These are phyloP conservation scores for Serendipita indica DNA, from an alignment of 768 basidiomycete species.

Conservation along the genomic window DNA sequence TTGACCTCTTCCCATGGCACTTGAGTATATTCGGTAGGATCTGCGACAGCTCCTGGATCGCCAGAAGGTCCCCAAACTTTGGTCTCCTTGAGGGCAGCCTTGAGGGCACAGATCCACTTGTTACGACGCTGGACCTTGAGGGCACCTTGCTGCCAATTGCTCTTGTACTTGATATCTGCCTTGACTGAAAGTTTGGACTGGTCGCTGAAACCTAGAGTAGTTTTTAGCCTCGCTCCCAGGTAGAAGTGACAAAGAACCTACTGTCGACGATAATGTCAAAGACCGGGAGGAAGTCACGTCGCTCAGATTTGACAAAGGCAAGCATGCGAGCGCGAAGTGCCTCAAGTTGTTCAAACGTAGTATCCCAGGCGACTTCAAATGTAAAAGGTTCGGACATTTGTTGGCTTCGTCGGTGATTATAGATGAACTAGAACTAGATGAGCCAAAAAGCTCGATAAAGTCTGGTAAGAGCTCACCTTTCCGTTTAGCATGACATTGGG, in stretches of 20 bases:
- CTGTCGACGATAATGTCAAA: constrained; percentile 64
- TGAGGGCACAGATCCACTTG: constrained; percentile 86
- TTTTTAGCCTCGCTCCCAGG: neutral
- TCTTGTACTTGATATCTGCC: constrained; percentile 80
- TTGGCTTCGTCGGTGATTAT: constrained; percentile 57
- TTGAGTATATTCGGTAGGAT: constrained; percentile 45
- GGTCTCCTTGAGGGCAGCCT: constrained; percentile 49
- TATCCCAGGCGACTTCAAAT: constrained; percentile 66
- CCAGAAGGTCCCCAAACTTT: constrained; percentile 45
- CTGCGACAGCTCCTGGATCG: constrained; percentile 39
- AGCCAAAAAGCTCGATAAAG: neutral
- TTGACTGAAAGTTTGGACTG: constrained; percentile 64
- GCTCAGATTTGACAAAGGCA: constrained; percentile 50
- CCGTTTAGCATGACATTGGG: constrained; percentile 49
- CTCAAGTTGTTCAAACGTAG: constrained; percentile 72
- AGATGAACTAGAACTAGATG: constrained; percentile 36
- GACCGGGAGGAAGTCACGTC: constrained; percentile 57
- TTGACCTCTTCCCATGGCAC: constrained; percentile 56
- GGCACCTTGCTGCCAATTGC: constrained; percentile 68
- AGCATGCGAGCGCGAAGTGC: constrained; percentile 65
- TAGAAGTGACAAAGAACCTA: constrained; percentile 19
- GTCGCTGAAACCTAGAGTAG: constrained; percentile 49
- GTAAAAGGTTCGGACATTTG: constrained; percentile 65
- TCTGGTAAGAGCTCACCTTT: constrained; percentile 26
- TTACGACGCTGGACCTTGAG: constrained; percentile 69